Evolutionary conservation across 192 early-diverging fungal species (phyloP).

Genomic region (Entophlyctis luteolus): DNA sequence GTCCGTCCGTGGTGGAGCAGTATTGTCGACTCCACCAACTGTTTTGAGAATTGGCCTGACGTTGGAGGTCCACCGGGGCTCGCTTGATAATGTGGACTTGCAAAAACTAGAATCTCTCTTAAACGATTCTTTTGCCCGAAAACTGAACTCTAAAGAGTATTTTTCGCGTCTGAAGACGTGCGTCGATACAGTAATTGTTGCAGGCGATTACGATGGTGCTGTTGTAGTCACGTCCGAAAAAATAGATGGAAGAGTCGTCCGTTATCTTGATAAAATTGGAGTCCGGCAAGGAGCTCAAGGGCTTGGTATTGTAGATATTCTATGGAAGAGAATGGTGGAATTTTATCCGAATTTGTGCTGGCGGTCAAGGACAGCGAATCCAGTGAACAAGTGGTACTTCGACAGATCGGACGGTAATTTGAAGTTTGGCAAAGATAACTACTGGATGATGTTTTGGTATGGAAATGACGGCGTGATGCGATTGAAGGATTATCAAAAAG

Average conservation of each 20-base stretch:
- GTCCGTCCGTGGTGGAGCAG: background rate
- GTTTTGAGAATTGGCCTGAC: background rate
- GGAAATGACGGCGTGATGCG: conserved; percentile 27
- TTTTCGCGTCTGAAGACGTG: background rate
- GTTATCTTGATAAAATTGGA: conserved; percentile 91
- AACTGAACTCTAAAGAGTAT: background rate
- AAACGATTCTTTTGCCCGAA: background rate
- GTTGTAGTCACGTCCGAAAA: conserved; percentile 74
- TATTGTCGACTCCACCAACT: background rate
- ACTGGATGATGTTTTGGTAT: conserved; percentile 92
- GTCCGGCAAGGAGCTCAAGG: conserved; percentile 83
- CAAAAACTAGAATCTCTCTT: background rate
- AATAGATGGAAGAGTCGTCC: background rate
- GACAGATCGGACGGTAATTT: conserved; percentile 80
- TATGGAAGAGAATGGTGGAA: conserved; percentile 76
- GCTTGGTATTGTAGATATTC: conserved; percentile 88
- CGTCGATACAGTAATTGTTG: conserved; percentile 52
- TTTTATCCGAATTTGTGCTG: conserved; percentile 73
- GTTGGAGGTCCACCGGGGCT: background rate
- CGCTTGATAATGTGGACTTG: background rate
- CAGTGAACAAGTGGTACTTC: conserved; percentile 97
- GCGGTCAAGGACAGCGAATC: conserved; percentile 80
- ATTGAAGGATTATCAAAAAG: conserved; percentile 35
- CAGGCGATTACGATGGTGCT: conserved; percentile 90
- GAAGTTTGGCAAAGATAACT: conserved; percentile 47